Evolutionary conservation across 73 alveolate genomes (phyloP).

Genomic region (Tetrahymena thermophila): DNA sequence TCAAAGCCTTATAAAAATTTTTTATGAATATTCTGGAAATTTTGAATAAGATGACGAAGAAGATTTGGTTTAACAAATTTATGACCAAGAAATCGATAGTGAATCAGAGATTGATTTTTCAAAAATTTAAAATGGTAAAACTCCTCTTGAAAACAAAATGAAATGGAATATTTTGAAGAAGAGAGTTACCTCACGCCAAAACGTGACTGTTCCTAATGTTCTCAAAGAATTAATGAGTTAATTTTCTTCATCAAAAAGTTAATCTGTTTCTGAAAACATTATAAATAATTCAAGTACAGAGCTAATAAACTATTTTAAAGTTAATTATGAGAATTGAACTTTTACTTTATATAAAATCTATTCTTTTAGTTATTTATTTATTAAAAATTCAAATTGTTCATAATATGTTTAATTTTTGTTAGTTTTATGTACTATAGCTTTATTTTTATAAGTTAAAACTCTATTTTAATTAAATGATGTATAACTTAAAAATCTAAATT

Average conservation of each 20-base stretch:
- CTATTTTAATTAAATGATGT: too few relatives aligned
- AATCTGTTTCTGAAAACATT: background rate
- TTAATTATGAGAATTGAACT: background rate
- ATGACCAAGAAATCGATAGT: background rate
- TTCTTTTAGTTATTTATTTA: background rate
- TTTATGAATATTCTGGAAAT: background rate
- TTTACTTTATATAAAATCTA: background rate
- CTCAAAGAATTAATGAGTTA: background rate
- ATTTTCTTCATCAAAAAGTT: background rate
- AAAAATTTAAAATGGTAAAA: background rate
- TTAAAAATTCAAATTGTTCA: too few relatives aligned
- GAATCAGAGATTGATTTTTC: background rate
- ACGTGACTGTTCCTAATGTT: background rate
- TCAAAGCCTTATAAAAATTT: slow-evolving; percentile 16
- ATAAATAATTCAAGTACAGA: background rate
- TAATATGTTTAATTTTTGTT: too few relatives aligned
- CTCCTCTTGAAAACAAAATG: background rate
- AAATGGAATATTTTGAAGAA: background rate
- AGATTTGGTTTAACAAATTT: background rate
- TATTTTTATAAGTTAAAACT: too few relatives aligned
- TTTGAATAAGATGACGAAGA: background rate
- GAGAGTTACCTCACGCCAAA: background rate
- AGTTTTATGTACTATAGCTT: too few relatives aligned
- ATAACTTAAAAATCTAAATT: too few relatives aligned
- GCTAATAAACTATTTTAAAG: background rate